Conservation (phyloP, 1,284 basidiomycete genomes). For the Puccinia brachypodii region DNA sequence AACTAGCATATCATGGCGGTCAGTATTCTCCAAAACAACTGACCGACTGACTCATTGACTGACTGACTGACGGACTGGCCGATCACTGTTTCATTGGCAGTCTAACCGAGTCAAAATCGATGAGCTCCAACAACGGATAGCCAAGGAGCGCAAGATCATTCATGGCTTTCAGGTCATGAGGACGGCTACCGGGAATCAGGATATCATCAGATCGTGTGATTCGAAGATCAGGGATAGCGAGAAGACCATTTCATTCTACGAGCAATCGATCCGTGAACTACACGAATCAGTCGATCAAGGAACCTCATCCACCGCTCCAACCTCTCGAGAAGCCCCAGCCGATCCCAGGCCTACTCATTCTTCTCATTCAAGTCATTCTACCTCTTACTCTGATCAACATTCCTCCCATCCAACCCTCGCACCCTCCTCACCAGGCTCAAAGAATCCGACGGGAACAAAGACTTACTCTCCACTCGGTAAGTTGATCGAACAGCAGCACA, state of each 20-base stretch:
- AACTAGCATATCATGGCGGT: conserved; percentile 1
- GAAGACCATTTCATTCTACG: conserved; percentile 80
- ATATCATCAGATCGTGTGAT: conserved; percentile 72
- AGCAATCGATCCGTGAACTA: conserved; percentile 78
- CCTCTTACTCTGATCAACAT: conserved; percentile 10
- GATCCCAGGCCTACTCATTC: conserved; percentile 14
- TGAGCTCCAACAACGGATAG: conserved; percentile 83
- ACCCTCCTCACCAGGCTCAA: conserved; percentile 32
- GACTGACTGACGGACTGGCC: background rate
- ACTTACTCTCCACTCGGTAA: conserved; percentile 53
- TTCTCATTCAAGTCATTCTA: conserved; percentile 16
- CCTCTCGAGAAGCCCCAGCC: background rate
- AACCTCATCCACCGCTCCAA: conserved; percentile 58
- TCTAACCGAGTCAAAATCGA: conserved; percentile 78
- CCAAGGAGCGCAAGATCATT: conserved; percentile 87
- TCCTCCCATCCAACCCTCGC: conserved; percentile 25
- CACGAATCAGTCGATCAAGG: conserved; percentile 67
- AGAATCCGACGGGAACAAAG: conserved; percentile 49
- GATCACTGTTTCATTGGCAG: conserved; percentile 49
- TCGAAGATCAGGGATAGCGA: conserved; percentile 85
- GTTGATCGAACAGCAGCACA: background rate
- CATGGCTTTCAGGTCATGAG: conserved; percentile 78
- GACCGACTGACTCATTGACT: no score
- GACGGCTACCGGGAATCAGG: conserved; percentile 79
- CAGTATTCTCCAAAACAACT: background rate